A percentile compares a stretch with the other conserved stretches of the same genome.
These are phyloP conservation scores for Clarkia xantiana DNA, from an alignment of 345 rosid species.

Conservation along the genomic window DNA sequence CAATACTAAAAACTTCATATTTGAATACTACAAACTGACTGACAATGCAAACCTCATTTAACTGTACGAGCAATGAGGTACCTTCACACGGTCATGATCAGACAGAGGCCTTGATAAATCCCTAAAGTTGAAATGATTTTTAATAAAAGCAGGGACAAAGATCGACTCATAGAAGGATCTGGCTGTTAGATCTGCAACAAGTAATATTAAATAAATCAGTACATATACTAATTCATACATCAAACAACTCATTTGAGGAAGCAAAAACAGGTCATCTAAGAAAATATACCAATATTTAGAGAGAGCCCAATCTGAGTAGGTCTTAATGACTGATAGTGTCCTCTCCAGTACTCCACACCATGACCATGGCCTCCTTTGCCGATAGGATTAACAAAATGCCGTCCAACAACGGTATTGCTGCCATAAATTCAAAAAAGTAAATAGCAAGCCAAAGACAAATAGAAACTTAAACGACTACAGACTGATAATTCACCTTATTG, in stretches of 20 bases:
- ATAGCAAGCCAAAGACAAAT: not conserved
- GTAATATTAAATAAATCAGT: not conserved
- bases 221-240: not conserved
- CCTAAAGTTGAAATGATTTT: conserved; percentile 16
- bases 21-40: not conserved
- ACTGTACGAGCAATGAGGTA: conserved; percentile 10
- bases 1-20: not conserved
- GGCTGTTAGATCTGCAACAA: conserved; percentile 55
- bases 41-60: not conserved
- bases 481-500: conserved; percentile 14
- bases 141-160: conserved; percentile 31
- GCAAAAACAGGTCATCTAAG: not conserved
- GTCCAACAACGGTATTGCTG: conserved; percentile 47
- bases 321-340: conserved; percentile 58
- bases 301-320: conserved; percentile 74
- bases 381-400: conserved; percentile 38
- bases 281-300: conserved; percentile 41
- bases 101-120: conserved; percentile 28
- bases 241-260: not conserved
- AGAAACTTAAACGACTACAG: not conserved
- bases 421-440: not conserved
- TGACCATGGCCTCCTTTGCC: conserved; percentile 41
- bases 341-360: conserved; percentile 57
- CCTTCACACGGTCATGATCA: conserved; percentile 51
- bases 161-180: conserved; percentile 58